Percentiles rank a stretch among this genome's conserved stretches.
These are phyloP conservation scores for Lagenidium giganteum DNA, from an alignment of 352 stramenopile genomes.

Conservation along the genomic window DNA sequence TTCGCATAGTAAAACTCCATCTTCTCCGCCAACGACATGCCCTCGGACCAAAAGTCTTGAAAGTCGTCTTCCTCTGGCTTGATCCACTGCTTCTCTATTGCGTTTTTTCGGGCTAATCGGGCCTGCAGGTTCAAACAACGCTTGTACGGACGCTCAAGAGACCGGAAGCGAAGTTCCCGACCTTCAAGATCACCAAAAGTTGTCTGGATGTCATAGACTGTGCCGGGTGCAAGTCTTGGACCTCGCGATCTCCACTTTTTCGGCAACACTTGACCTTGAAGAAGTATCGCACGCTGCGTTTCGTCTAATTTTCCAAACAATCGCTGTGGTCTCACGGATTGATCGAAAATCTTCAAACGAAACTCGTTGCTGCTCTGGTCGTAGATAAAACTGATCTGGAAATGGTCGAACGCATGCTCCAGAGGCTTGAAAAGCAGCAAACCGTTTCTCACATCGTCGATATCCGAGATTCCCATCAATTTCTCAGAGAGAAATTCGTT, in stretches of 20 bases:
- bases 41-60: constrained; percentile 14
- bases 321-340: constrained; percentile 1
- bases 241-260: constrained; percentile 3
- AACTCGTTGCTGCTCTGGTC: too few relatives aligned
- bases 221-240: constrained; percentile 5
- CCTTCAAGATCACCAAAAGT: constrained; percentile 9
- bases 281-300: constrained; percentile 1
- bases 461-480: constrained; percentile 4
- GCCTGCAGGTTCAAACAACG: constrained; percentile 10
- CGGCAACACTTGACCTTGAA: constrained; percentile 4
- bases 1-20: constrained; percentile 9
- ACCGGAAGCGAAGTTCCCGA: constrained; percentile 1
- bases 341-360: too few relatives aligned
- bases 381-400: too few relatives aligned
- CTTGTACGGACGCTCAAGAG: constrained; percentile 6
- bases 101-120: constrained; percentile 6
- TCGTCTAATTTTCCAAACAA: constrained; percentile 1
- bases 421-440: constrained; percentile 15
- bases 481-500: background rate
- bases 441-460: constrained; percentile 12
- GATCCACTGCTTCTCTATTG: constrained; percentile 7
- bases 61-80: constrained; percentile 10
- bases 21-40: constrained; percentile 14
- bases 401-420: constrained; percentile 9
- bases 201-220: too few relatives aligned